phyloP scores from a whole-genome alignment of 2,329 filamentous ascomycete species.

The Rutstroemia sp. region DNA sequence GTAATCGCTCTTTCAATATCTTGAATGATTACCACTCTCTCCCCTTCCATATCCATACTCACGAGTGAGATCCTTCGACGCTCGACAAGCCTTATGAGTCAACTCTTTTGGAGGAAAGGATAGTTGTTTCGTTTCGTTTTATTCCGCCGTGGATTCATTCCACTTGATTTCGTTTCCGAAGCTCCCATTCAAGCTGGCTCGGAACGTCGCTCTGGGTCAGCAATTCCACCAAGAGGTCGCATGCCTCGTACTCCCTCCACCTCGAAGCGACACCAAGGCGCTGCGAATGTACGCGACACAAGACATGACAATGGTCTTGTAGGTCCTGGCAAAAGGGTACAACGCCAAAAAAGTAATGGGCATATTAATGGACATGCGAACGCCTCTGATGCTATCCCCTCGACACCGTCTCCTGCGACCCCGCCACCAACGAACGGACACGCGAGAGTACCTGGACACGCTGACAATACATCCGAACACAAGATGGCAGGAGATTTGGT shows the following conservation, averaged over 20 bases:
- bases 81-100: no score
- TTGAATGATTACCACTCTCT: slow-evolving; percentile 3
- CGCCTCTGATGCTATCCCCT: slow-evolving; percentile 27
- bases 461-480: slow-evolving; percentile 20
- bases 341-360: slow-evolving; percentile 47
- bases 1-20: slow-evolving; percentile 8
- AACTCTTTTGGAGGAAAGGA: no score
- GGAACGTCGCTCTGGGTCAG: slow-evolving; percentile 30
- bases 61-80: no score
- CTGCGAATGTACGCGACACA: slow-evolving; percentile 59
- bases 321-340: slow-evolving; percentile 61
- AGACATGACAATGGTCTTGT: slow-evolving; percentile 85
- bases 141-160: no score
- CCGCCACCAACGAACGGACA: slow-evolving; percentile 32
- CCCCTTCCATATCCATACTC: no score
- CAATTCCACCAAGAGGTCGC: slow-evolving; percentile 21
- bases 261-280: slow-evolving; percentile 32
- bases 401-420: slow-evolving; percentile 33
- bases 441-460: slow-evolving; percentile 19
- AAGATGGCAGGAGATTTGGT: slow-evolving; percentile 34
- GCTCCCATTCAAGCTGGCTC: slow-evolving; percentile 25
- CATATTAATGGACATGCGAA: slow-evolving; percentile 44
- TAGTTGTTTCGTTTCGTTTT: no score
- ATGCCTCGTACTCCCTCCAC: slow-evolving; percentile 29
- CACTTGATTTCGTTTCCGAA: background rate